These are phyloP conservation scores for Galerina sulciceps DNA, from an alignment of 768 basidiomycete genomes.

Conservation along the genomic window DNA sequence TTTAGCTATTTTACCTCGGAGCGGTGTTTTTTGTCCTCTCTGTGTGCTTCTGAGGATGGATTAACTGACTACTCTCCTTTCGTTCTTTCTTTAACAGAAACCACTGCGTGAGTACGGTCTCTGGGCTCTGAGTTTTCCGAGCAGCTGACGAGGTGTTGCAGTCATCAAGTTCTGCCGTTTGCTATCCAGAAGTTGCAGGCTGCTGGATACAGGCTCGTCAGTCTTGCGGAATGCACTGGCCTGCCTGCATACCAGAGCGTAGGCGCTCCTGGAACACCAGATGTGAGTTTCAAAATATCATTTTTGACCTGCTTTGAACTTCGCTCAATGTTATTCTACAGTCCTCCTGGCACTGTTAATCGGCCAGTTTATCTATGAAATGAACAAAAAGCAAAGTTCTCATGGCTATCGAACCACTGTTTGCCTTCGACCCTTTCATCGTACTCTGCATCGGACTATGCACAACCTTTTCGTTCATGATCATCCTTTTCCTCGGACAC, in stretches of 20 bases:
- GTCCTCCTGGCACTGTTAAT: conserved; percentile 33
- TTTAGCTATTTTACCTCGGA: not conserved
- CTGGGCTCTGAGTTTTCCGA: not conserved
- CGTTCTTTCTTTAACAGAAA: conserved; percentile 26
- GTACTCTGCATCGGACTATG: no score
- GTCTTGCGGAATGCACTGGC: conserved; percentile 43
- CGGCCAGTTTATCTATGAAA: not conserved
- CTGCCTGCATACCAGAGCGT: conserved; percentile 38
- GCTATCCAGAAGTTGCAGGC: conserved; percentile 37
- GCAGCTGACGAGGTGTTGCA: conserved; percentile 8
- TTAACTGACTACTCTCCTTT: not conserved
- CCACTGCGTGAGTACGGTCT: conserved; percentile 34
- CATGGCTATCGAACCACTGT: no score
- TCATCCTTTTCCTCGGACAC: no score
- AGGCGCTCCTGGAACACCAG: conserved; percentile 26
- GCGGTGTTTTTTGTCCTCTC: not conserved
- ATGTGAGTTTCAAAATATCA: conserved; percentile 33
- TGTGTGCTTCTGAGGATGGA: not conserved
- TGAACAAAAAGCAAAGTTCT: no score
- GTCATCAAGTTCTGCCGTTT: conserved; percentile 40
- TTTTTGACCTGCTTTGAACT: not conserved
- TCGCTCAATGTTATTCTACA: conserved; percentile 9
- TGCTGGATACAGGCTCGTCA: conserved; percentile 46
- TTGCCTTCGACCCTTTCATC: no score
- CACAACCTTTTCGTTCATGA: no score